phyloP scores from a whole-genome alignment of 1,284 basidiomycete genomes.

The Rhodotorula sp. region DNA sequence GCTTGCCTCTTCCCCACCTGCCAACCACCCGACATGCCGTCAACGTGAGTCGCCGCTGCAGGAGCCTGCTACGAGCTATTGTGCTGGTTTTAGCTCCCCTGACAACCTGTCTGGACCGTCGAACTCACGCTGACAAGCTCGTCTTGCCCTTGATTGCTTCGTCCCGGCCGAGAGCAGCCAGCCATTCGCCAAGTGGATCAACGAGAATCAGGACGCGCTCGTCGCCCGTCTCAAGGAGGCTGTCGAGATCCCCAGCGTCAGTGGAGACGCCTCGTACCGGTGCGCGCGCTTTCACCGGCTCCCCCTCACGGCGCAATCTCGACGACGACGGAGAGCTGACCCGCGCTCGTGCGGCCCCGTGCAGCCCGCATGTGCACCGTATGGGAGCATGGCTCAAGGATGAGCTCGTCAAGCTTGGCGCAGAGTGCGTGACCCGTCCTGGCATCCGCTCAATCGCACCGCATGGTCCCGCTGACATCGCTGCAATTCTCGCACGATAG shows the following conservation, averaged over 20 bases:
- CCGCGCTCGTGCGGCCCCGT: neutral
- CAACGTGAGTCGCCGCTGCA: neutral
- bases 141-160: neutral
- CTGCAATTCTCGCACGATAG: slow-evolving; percentile 5
- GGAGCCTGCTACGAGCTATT: neutral
- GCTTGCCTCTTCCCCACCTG: neutral
- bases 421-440: slow-evolving; percentile 52
- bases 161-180: slow-evolving; percentile 1
- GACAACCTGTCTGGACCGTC: neutral
- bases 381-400: slow-evolving; percentile 79
- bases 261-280: slow-evolving; percentile 61
- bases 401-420: slow-evolving; percentile 72
- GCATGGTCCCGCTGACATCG: neutral
- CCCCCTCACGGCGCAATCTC: neutral
- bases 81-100: too few relatives aligned
- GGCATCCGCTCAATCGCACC: neutral
- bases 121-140: neutral
- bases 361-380: slow-evolving; percentile 39
- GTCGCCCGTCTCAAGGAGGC: slow-evolving; percentile 76
- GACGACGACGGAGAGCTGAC: neutral
- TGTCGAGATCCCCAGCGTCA: slow-evolving; percentile 72
- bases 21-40: neutral
- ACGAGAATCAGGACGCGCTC: slow-evolving; percentile 69
- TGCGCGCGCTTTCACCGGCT: neutral
- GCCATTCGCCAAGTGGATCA: slow-evolving; percentile 59